A percentile compares a stretch with the other conserved stretches of the same genome.
Evolutionary conservation across 1,284 basidiomycete genomes (phyloP).

Genomic region (Ganoderma multipileum): DNA sequence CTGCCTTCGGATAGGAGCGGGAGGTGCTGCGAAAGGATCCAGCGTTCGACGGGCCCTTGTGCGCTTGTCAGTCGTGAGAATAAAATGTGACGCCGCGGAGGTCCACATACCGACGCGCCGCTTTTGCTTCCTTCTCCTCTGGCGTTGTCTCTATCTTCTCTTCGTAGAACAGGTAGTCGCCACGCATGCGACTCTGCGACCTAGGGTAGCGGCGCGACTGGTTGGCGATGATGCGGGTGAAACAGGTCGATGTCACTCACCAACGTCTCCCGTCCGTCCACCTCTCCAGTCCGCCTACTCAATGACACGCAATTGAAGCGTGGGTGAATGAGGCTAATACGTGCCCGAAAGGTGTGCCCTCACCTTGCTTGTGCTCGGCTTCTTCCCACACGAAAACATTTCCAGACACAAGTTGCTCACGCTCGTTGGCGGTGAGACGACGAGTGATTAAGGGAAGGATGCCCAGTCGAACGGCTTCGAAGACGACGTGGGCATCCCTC

Average conservation of each 20-base stretch:
- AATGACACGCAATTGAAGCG: constrained; percentile 26
- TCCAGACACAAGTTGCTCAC: constrained; percentile 71
- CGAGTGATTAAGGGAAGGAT: constrained; percentile 74
- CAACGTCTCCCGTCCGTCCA: constrained; percentile 83
- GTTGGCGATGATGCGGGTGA: constrained; percentile 16
- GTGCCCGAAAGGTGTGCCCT: constrained; percentile 8
- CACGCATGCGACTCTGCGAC: constrained; percentile 84
- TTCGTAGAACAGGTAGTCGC: constrained; percentile 80
- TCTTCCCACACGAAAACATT: constrained; percentile 87
- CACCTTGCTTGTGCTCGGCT: constrained; percentile 68
- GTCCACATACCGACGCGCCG: constrained; percentile 63
- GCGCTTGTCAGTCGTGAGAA: constrained; percentile 26
- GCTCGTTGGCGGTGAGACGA: constrained; percentile 68
- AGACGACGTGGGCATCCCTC: constrained; percentile 62
- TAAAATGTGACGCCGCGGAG: constrained; percentile 12
- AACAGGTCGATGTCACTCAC: constrained; percentile 42
- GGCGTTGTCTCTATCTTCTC: constrained; percentile 80
- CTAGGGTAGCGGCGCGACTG: constrained; percentile 42
- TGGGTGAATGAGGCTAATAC: constrained; percentile 21
- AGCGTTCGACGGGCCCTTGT: constrained; percentile 65
- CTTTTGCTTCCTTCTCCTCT: constrained; percentile 77
- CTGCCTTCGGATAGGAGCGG: constrained; percentile 67
- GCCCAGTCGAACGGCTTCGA: constrained; percentile 77
- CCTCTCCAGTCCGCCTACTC: constrained; percentile 65
- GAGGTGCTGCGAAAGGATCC: constrained; percentile 62